Conservation (phyloP, 225 moss, liverwort and hornwort genomes). For the Climacium dendroides region DNA sequence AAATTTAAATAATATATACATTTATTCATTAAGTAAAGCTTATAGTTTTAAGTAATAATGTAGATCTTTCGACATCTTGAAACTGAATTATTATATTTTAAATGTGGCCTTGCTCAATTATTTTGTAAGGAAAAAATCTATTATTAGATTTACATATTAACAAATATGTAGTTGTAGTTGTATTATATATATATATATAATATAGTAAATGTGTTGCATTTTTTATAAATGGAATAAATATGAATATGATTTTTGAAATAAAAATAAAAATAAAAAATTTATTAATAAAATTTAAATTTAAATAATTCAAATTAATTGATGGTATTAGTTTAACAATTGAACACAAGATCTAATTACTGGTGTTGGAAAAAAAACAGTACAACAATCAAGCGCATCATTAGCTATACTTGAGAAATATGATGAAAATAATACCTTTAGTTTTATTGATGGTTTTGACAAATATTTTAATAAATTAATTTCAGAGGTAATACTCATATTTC, state of each 20-base stretch:
- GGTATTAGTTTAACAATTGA: too few species aligned
- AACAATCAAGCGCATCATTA: slow-evolving; percentile 5
- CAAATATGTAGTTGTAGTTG: neutral
- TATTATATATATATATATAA: too few species aligned
- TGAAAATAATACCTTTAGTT: neutral
- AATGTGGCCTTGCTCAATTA: slow-evolving; percentile 7
- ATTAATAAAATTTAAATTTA: too few species aligned
- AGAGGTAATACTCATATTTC: neutral
- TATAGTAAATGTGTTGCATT: neutral
- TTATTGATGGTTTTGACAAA: neutral
- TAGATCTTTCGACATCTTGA: neutral
- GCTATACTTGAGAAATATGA: neutral
- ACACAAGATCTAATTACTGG: neutral
- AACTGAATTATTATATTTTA: neutral
- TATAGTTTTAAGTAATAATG: neutral
- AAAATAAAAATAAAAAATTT: neutral
- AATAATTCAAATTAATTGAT: too few species aligned
- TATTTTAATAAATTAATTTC: neutral
- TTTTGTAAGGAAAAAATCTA: neutral
- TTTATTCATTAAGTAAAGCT: too few species aligned
- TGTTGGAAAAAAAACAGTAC: neutral
- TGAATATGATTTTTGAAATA: neutral
- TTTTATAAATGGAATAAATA: neutral
- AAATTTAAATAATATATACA: too few species aligned
- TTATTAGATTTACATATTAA: neutral